Conservation (phyloP, 2,329 filamentous ascomycete species). For the Colletotrichum trifolii region DNA sequence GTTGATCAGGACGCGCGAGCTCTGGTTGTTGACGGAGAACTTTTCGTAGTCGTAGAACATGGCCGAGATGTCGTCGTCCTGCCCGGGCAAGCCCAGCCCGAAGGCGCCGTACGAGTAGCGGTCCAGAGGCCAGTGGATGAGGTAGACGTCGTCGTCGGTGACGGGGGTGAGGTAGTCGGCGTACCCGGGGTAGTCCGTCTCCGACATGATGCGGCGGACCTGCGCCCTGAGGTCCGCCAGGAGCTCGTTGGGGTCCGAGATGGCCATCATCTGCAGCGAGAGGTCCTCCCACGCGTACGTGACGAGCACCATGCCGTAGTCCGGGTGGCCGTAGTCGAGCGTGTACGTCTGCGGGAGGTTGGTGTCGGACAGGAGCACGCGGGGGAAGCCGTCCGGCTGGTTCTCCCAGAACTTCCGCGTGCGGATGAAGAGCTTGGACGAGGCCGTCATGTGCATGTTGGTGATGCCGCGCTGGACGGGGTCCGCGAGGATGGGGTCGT, state of each 20-base stretch:
- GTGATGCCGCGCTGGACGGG: constrained; percentile 9
- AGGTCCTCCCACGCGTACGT: too few relatives aligned
- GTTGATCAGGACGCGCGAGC: constrained; percentile 10
- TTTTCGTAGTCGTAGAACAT: constrained; percentile 22
- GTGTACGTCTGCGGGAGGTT: too few relatives aligned
- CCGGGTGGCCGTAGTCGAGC: too few relatives aligned
- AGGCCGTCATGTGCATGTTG: constrained; percentile 20
- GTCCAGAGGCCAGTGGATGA: constrained; percentile 20
- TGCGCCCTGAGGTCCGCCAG: constrained; percentile 8
- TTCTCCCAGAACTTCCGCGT: constrained; percentile 18
- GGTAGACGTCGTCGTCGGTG: constrained; percentile 15
- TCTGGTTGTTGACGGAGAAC: constrained; percentile 1
- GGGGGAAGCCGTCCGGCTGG: constrained; percentile 9
- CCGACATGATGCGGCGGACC: constrained; percentile 3
- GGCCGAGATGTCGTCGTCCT: constrained; percentile 13
- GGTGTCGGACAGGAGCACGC: neutral
- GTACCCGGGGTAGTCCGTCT: constrained; percentile 3
- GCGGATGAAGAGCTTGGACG: constrained; percentile 20
- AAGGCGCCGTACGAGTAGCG: constrained; percentile 20
- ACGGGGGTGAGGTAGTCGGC: constrained; percentile 15
- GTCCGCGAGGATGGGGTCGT: constrained; percentile 2
- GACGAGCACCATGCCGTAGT: too few relatives aligned
- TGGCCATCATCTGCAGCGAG: too few relatives aligned
- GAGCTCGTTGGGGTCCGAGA: neutral
- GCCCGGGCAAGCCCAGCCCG: constrained; percentile 10